Conservation (phyloP, 1,139 yeast species). For the Kodamaea sp. region DNA sequence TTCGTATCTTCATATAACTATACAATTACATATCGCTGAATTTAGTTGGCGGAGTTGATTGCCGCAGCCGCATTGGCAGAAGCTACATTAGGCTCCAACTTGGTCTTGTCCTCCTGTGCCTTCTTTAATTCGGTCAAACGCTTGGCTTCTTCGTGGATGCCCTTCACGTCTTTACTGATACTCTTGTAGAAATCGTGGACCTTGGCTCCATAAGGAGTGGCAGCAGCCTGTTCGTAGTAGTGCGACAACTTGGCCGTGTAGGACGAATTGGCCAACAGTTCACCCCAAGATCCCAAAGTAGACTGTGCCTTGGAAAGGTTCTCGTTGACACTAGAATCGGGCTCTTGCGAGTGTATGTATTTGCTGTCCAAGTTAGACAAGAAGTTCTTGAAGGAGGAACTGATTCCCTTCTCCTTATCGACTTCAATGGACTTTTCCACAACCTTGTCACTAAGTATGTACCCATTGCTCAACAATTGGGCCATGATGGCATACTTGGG, state of each 20-base stretch:
- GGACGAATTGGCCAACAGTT: conserved; percentile 16
- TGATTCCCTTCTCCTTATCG: conserved; percentile 66
- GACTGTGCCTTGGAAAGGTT: conserved; percentile 13
- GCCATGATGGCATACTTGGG: conserved; percentile 78
- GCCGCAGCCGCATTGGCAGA: conserved; percentile 10
- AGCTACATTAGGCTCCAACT: conserved; percentile 7
- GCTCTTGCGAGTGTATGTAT: conserved; percentile 58
- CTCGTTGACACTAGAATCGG: conserved; percentile 29
- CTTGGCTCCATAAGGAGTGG: conserved; percentile 48
- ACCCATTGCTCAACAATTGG: conserved; percentile 73
- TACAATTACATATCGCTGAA: no score
- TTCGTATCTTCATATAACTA: no score
- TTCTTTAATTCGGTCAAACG: conserved; percentile 65
- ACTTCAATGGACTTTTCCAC: conserved; percentile 60
- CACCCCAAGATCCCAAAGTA: conserved; percentile 12
- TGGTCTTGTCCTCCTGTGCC: conserved; percentile 16
- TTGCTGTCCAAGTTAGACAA: conserved; percentile 56
- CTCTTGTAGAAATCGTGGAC: conserved; percentile 53
- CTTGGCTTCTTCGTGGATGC: conserved; percentile 72
- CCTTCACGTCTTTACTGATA: conserved; percentile 56
- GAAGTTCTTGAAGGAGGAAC: conserved; percentile 57
- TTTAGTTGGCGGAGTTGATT: conserved; percentile 7
- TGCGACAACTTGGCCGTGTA: conserved; percentile 34
- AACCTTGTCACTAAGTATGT: conserved; percentile 62
- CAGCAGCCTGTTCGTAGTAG: conserved; percentile 51